Evolutionary conservation across 148 eudicot species (phyloP).

Genomic region (Spergularia bocconei): DNA sequence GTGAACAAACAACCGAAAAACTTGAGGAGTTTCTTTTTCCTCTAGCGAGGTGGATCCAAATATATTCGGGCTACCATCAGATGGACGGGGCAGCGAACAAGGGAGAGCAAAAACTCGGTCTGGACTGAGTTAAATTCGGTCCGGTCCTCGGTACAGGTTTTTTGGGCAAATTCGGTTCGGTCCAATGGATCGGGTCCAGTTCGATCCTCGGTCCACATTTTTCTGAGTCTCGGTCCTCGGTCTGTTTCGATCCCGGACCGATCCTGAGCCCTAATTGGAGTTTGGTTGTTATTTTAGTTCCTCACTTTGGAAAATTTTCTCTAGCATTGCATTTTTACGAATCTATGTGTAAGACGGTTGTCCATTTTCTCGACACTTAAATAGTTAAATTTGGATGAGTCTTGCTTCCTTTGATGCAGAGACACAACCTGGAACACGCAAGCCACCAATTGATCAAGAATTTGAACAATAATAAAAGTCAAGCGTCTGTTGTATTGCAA

Average conservation of each 20-base stretch:
- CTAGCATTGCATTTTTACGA: background rate
- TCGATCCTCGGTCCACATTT: too few relatives aligned
- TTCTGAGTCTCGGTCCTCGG: too few relatives aligned
- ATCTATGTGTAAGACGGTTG: background rate
- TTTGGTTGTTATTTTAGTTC: background rate
- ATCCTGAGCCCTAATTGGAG: too few relatives aligned
- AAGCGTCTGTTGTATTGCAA: background rate
- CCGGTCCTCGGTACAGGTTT: too few relatives aligned
- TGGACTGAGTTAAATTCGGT: too few relatives aligned
- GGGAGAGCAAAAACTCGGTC: too few relatives aligned
- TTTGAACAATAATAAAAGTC: slow-evolving; percentile 27
- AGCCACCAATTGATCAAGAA: slow-evolving; percentile 41
- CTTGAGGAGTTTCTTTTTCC: slow-evolving; percentile 24
- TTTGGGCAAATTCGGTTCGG: too few relatives aligned
- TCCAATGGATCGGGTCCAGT: too few relatives aligned
- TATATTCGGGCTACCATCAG: slow-evolving; percentile 12
- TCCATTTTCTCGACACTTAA: background rate
- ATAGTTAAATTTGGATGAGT: background rate
- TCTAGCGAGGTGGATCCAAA: slow-evolving; percentile 22
- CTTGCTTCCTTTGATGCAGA: slow-evolving; percentile 25
- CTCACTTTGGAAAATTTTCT: too few relatives aligned
- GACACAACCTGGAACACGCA: slow-evolving; percentile 18
- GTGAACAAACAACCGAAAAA: slow-evolving; percentile 7
- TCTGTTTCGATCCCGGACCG: too few relatives aligned
- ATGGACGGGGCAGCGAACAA: slow-evolving; percentile 20